Evolutionary conservation across 2,329 filamentous ascomycete species (phyloP), one percentile per base, ranked within the genome.

Genomic region (Juglanconis sp.): DNA sequence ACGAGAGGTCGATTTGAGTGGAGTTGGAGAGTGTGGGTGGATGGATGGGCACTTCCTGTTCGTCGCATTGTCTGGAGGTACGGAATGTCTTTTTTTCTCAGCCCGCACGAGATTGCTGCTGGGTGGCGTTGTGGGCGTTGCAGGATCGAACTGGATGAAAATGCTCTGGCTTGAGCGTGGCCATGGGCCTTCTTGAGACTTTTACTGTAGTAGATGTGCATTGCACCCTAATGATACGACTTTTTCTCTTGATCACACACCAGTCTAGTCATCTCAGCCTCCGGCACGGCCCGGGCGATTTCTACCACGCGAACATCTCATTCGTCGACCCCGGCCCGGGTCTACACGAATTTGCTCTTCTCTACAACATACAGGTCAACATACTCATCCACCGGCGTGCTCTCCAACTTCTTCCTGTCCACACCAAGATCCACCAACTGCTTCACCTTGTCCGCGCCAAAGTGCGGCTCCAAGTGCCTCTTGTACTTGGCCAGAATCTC

Each of bases 401-500:
- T 78, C 79, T 96, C 91, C 58, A 98, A 79, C 76, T 83, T 87
- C 76, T 87, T 84, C 62, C 81, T 78, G 74, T 96, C 86, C 76
- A 88, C 85, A 68, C 90, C 90, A 56, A 98, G 79, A 66, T 91
- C 83, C 55, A 97, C 83, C 57, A 99, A 83, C 79, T 95, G 82
- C 78, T 94, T 85, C 55, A 97, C 91, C 72, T 88, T 87, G 53
- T 83, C 81, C 73, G 90, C 83, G 63, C 86, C 80, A 76, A 90
- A 96, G 80, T 97, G 94, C 57, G 90, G 90, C 69, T 84, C 85
- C 55, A 98, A 80, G 78, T 99, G 95, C 74, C 91, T 88, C 87
- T 93, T 89, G 82, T 92, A 99, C 84, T 99, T 99, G 76, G 87
- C 87, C 69, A 98, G 79, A 68, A 99, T 97, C 77, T 96, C 91